Evolutionary conservation across 2,329 filamentous ascomycete species (phyloP).

Genomic region (Claviceps paspali): DNA sequence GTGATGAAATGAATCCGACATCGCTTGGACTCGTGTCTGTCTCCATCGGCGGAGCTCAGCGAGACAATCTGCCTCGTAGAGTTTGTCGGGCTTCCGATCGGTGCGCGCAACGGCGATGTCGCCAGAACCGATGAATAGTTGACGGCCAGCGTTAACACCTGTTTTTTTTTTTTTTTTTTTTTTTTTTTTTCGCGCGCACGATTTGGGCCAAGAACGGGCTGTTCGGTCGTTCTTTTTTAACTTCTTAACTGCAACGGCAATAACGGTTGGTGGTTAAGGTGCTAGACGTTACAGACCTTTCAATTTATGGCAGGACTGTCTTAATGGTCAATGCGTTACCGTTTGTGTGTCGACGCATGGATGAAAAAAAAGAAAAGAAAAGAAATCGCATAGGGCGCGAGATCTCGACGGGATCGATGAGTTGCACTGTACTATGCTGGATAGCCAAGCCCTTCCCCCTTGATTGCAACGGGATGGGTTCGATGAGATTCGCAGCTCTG

Average conservation of each 20-base stretch:
- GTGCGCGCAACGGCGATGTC: neutral
- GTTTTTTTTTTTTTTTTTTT: too few species aligned
- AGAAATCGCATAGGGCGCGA: neutral
- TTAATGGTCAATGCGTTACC: neutral
- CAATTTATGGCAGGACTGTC: neutral
- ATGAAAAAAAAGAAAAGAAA: neutral
- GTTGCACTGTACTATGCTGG: neutral
- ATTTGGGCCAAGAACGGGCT: neutral
- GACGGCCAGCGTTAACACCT: neutral
- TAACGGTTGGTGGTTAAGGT: neutral
- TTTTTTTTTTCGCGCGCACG: too few species aligned
- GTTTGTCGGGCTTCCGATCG: too few species aligned
- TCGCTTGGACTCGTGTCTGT: neutral
- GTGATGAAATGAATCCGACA: slow-evolving; percentile 1
- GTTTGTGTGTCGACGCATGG: neutral
- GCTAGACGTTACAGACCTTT: neutral
- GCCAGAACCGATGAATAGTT: too few species aligned
- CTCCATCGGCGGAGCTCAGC: neutral
- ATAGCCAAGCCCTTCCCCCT: neutral
- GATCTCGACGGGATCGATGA: neutral
- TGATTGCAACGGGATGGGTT: neutral
- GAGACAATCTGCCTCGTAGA: too few species aligned
- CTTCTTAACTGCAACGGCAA: neutral
- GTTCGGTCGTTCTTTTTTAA: neutral
- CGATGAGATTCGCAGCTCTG: neutral